Evolutionary conservation across 768 basidiomycete species (phyloP).

Genomic region (Kwoniella dendrophila): DNA sequence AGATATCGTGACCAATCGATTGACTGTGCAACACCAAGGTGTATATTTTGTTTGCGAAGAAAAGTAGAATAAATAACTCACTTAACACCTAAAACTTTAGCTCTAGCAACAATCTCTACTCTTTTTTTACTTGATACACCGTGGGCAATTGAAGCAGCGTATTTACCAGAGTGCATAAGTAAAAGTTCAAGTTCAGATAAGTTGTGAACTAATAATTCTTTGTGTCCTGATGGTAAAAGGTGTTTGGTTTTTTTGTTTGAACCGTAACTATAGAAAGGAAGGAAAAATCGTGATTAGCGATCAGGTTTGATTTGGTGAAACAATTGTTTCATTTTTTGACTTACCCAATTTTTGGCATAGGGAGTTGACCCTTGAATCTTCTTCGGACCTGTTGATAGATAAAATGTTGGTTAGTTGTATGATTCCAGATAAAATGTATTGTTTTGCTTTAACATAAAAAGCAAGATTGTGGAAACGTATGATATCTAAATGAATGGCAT

Average conservation of each 20-base stretch:
- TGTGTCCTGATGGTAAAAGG: slow-evolving; percentile 90
- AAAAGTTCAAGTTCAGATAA: slow-evolving; percentile 90
- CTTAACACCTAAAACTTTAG: slow-evolving; percentile 69
- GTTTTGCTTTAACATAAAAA: too few species aligned
- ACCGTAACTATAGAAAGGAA: slow-evolving; percentile 65
- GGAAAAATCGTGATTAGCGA: background rate
- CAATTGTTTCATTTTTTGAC: background rate
- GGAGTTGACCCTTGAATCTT: slow-evolving; percentile 77
- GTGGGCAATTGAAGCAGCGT: slow-evolving; percentile 95
- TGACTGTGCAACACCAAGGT: background rate
- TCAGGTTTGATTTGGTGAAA: background rate
- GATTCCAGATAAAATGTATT: too few species aligned
- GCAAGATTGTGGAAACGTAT: too few species aligned
- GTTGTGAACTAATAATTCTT: slow-evolving; percentile 94
- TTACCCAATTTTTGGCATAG: slow-evolving; percentile 89
- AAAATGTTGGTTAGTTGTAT: background rate
- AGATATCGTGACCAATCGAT: background rate
- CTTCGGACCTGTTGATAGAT: slow-evolving; percentile 48
- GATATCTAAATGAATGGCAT: too few species aligned
- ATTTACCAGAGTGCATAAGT: slow-evolving; percentile 96
- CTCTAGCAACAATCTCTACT: slow-evolving; percentile 82
- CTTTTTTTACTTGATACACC: slow-evolving; percentile 95
- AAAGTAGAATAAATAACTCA: slow-evolving; percentile 30
- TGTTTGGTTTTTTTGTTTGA: slow-evolving; percentile 96
- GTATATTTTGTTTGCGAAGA: background rate